Percentiles rank a stretch among this genome's conserved stretches.
phyloP scores from a whole-genome alignment of 2,329 filamentous ascomycete genomes.

The Dactylellina cionopaga region DNA sequence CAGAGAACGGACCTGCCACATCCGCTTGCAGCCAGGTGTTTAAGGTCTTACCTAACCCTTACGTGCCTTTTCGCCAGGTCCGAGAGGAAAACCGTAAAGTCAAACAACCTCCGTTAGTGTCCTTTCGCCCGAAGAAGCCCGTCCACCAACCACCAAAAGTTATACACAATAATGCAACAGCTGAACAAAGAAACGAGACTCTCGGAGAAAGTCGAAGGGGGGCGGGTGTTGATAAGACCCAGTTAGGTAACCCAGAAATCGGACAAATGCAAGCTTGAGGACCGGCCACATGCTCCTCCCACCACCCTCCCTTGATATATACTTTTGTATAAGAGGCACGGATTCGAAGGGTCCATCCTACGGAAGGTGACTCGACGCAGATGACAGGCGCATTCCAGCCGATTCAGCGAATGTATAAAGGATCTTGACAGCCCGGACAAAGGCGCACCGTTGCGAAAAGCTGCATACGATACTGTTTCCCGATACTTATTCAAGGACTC shows the following conservation, averaged over 20 bases:
- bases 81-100: neutral
- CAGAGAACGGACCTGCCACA: conserved; percentile 4
- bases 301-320: neutral
- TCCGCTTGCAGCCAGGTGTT: neutral
- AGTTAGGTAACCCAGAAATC: neutral
- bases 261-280: conserved; percentile 50
- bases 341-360: no score
- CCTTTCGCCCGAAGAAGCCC: conserved; percentile 18
- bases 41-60: no score
- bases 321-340: conserved; percentile 6
- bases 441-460: no score
- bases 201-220: no score
- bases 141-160: no score
- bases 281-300: conserved; percentile 37
- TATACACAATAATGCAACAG: no score
- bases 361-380: conserved; percentile 6
- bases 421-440: neutral
- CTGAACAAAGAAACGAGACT: no score
- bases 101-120: conserved; percentile 9
- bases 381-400: neutral
- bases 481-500: no score
- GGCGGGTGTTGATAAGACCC: neutral
- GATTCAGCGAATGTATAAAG: conserved; percentile 6
- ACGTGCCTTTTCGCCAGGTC: neutral
- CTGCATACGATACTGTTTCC: no score